phyloP scores from a whole-genome alignment of 805 yeast genomes.

The Naumovozyma castellii region DNA sequence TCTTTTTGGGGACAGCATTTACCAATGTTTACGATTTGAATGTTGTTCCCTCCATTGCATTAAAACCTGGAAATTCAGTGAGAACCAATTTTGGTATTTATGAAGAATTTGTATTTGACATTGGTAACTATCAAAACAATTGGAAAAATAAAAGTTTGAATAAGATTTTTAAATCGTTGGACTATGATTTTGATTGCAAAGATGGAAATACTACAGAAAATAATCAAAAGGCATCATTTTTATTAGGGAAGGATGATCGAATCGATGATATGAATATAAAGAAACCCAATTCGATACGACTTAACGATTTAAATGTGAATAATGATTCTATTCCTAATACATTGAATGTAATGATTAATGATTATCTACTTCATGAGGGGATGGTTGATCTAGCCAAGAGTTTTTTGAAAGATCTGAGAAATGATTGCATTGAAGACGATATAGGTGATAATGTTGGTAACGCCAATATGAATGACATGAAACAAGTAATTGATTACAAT shows the following conservation, averaged over 20 bases:
- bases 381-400: slow-evolving; percentile 44
- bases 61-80: slow-evolving; percentile 30
- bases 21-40: slow-evolving; percentile 33
- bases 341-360: slow-evolving; percentile 25
- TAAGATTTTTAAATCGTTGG: slow-evolving; percentile 18
- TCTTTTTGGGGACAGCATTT: slow-evolving; percentile 48
- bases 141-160: slow-evolving; percentile 34
- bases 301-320: slow-evolving; percentile 18
- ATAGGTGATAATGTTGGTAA: slow-evolving; percentile 11
- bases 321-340: slow-evolving; percentile 24
- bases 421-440: slow-evolving; percentile 19
- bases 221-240: slow-evolving; percentile 4
- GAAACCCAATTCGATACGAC: slow-evolving; percentile 15
- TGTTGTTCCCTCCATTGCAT: slow-evolving; percentile 40
- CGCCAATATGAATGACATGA: slow-evolving; percentile 9
- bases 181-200: slow-evolving; percentile 7
- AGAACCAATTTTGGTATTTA: slow-evolving; percentile 36
- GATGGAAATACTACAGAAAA: slow-evolving; percentile 8
- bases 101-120: slow-evolving; percentile 52
- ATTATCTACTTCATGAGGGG: slow-evolving; percentile 52
- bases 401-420: slow-evolving; percentile 37
- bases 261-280: slow-evolving; percentile 7
- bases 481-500: slow-evolving; percentile 20
- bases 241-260: slow-evolving; percentile 16
- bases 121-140: slow-evolving; percentile 41